phyloP scores from a whole-genome alignment of 75 land plant species.

The Isoetes taiwanensis region DNA sequence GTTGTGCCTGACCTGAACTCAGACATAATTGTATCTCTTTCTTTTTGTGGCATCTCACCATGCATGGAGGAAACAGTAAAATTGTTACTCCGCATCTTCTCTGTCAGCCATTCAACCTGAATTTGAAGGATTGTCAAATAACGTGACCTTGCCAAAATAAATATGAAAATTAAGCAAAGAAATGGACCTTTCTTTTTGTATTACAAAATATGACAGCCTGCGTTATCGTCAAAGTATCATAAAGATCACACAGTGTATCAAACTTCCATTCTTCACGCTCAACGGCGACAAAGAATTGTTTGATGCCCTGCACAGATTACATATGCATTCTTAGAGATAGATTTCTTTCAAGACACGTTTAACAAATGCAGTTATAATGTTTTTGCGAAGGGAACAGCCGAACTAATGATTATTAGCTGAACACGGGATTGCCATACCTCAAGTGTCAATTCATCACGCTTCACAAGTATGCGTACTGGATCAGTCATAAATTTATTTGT shows the following conservation, averaged over 20 bases:
- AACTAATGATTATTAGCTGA: no score
- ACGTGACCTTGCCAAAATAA: background rate
- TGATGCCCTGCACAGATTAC: conserved; percentile 64
- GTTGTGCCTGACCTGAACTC: conserved; percentile 58
- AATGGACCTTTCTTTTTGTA: conserved; percentile 78
- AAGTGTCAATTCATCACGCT: conserved; percentile 95
- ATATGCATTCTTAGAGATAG: background rate
- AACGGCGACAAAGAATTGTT: conserved; percentile 98
- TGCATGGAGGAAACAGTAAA: conserved; percentile 85
- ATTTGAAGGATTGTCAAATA: no score
- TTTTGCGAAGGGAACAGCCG: no score
- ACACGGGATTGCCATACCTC: conserved; percentile 34
- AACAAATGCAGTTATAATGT: no score
- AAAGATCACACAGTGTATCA: conserved; percentile 93
- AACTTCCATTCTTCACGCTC: conserved; percentile 99
- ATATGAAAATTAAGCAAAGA: background rate
- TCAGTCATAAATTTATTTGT: conserved; percentile 98
- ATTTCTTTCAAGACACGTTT: no score
- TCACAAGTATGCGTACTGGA: conserved; percentile 88
- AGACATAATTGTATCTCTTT: conserved; percentile 80
- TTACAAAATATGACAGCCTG: conserved; percentile 99
- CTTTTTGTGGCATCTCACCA: conserved; percentile 88
- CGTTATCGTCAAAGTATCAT: conserved; percentile 94
- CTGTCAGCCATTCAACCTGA: conserved; percentile 84
- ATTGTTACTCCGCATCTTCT: conserved; percentile 62